A percentile compares a stretch with the other conserved stretches of the same genome.
Evolutionary conservation across 352 stramenopile genomes (phyloP).

Genomic region (Phytopythium sindhum): DNA sequence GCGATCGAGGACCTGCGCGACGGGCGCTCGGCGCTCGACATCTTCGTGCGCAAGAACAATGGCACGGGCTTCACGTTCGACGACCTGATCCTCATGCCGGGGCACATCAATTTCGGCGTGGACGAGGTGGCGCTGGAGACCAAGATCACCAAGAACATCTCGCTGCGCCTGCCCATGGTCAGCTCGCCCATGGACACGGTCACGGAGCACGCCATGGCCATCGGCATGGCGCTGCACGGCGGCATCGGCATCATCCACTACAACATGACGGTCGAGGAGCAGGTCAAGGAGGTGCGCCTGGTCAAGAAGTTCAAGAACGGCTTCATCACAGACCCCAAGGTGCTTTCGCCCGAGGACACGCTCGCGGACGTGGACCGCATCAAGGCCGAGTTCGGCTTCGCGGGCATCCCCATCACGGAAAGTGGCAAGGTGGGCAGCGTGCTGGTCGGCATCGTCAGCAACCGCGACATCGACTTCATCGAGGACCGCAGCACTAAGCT

Average conservation of each 20-base stretch:
- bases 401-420: conserved; percentile 98
- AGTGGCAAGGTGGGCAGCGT: conserved; percentile 96
- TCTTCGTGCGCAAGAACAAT: conserved; percentile 87
- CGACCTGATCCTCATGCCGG: conserved; percentile 79
- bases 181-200: conserved; percentile 99
- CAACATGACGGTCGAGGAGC: conserved; percentile 98
- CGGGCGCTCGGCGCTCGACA: conserved; percentile 72
- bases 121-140: conserved; percentile 93
- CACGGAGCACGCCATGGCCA: conserved; percentile 99
- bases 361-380: conserved; percentile 95
- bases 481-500: conserved; percentile 90
- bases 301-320: conserved; percentile 99
- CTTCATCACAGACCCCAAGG: conserved; percentile 99
- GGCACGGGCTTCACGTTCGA: conserved; percentile 79
- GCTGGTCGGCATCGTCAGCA: conserved; percentile 98
- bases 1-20: conserved; percentile 61
- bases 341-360: conserved; percentile 94
- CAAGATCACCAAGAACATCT: conserved; percentile 93
- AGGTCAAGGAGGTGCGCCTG: conserved; percentile 91
- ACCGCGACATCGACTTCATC: conserved; percentile 99
- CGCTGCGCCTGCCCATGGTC: conserved; percentile 94
- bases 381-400: conserved; percentile 96
- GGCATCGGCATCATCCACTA: conserved; percentile 99
- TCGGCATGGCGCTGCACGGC: conserved; percentile 98
- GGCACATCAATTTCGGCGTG: conserved; percentile 77